Conservation (phyloP, 805 yeast genomes). For the Candida germanica region DNA sequence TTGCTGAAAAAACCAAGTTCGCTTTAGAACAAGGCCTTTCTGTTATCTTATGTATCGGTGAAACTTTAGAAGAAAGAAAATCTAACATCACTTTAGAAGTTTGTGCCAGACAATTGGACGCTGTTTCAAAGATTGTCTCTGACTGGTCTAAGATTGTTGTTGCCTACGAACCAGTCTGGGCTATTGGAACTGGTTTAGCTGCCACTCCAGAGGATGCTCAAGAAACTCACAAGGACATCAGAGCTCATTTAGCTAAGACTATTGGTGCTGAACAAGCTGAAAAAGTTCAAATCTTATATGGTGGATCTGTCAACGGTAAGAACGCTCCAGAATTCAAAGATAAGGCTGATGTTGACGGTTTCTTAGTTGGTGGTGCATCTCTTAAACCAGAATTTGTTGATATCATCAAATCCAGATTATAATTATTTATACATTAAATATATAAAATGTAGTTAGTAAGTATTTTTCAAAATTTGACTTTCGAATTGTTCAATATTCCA, state of each 20-base stretch:
- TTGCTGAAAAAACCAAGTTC: conserved; percentile 92
- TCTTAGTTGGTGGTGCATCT: conserved; percentile 99
- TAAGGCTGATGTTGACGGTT: conserved; percentile 94
- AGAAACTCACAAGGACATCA: conserved; percentile 85
- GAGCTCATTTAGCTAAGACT: conserved; percentile 74
- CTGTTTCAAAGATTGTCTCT: conserved; percentile 72
- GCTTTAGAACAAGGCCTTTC: conserved; percentile 86
- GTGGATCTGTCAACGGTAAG: conserved; percentile 97
- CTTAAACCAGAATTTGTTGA: conserved; percentile 97
- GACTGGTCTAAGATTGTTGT: conserved; percentile 93
- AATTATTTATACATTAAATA: conserved; percentile 14
- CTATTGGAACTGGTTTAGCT: conserved; percentile 98
- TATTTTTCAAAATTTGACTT: background rate
- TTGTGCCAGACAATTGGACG: conserved; percentile 83
- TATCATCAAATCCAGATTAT: conserved; percentile 88
- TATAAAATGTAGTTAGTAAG: conserved; percentile 1
- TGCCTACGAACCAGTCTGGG: conserved; percentile 99
- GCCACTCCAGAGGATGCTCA: conserved; percentile 99
- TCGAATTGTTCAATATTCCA: conserved; percentile 13
- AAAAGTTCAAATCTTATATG: conserved; percentile 86
- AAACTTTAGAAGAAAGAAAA: conserved; percentile 93
- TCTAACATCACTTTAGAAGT: conserved; percentile 82
- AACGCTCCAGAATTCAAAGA: conserved; percentile 88
- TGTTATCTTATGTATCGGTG: conserved; percentile 97
- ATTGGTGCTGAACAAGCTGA: conserved; percentile 79